These are phyloP conservation scores for Paradendryphiella salina DNA, from an alignment of 2,329 filamentous ascomycete genomes.

Conservation along the genomic window DNA sequence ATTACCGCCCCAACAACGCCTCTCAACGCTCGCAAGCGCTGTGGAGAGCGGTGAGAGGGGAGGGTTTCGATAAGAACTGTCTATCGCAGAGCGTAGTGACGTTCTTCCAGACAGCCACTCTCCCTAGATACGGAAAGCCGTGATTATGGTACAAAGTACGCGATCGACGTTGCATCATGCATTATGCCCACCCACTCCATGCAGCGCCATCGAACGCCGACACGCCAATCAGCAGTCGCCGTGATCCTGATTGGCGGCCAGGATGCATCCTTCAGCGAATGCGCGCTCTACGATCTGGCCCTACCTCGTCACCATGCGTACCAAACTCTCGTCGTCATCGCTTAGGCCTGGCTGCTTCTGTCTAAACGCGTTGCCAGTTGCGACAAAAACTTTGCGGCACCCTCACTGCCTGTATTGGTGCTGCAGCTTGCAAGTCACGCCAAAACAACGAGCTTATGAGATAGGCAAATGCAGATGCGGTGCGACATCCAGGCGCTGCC, in stretches of 20 bases:
- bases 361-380: neutral
- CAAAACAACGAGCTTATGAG: neutral
- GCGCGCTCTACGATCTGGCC: neutral
- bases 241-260: slow-evolving; percentile 2
- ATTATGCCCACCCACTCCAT: slow-evolving; percentile 7
- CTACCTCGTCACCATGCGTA: slow-evolving; percentile 4
- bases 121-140: neutral
- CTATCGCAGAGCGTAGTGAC: slow-evolving; percentile 20
- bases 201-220: neutral
- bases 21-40: slow-evolving; percentile 6
- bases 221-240: slow-evolving; percentile 8
- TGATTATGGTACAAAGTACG: neutral
- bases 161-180: slow-evolving; percentile 4
- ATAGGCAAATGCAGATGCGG: neutral
- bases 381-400: neutral
- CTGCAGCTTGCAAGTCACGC: slow-evolving; percentile 2
- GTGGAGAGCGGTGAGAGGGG: slow-evolving; percentile 6
- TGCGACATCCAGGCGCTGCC: no score
- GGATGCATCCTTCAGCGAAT: slow-evolving; percentile 1
- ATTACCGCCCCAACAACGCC: neutral
- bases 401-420: neutral
- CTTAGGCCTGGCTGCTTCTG: neutral
- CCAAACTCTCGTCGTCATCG: neutral
- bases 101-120: slow-evolving; percentile 36
- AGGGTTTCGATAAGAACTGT: neutral